These are phyloP conservation scores for Solanum ossicruentum DNA, from an alignment of 257 asterid species.

Conservation along the genomic window DNA sequence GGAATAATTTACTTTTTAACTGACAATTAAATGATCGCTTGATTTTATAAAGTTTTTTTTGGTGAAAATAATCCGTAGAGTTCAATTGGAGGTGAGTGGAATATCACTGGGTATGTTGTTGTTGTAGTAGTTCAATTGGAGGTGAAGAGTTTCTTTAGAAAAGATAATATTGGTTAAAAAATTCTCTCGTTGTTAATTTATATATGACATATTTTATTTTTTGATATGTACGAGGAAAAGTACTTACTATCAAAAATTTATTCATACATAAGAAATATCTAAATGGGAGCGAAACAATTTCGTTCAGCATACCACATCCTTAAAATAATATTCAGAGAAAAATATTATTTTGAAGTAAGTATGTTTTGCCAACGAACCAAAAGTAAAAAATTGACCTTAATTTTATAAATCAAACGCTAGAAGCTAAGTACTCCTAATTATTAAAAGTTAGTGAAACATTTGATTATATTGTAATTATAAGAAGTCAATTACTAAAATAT, in stretches of 20 bases:
- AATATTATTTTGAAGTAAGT: no score
- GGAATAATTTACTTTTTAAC: not conserved
- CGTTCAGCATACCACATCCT: no score
- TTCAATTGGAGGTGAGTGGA: not conserved
- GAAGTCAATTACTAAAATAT: not conserved
- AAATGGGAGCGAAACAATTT: no score
- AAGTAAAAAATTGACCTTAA: no score
- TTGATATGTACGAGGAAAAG: no score
- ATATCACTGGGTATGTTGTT: no score
- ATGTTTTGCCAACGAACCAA: no score
- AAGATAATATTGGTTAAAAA: not conserved
- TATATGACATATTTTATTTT: not conserved
- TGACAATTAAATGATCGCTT: not conserved
- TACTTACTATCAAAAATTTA: no score
- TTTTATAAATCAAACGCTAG: not conserved
- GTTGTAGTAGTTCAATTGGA: not conserved
- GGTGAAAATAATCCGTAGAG: not conserved
- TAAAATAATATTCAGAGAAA: no score
- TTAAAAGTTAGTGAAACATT: not conserved
- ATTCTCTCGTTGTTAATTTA: no score
- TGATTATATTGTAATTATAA: not conserved
- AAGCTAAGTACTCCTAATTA: not conserved
- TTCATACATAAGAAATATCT: no score
- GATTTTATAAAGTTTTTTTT: not conserved
- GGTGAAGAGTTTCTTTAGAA: not conserved